Base-by-base conservation (phyloP, 2,329 filamentous ascomycete species). In the Xylaria sp. region DNA sequence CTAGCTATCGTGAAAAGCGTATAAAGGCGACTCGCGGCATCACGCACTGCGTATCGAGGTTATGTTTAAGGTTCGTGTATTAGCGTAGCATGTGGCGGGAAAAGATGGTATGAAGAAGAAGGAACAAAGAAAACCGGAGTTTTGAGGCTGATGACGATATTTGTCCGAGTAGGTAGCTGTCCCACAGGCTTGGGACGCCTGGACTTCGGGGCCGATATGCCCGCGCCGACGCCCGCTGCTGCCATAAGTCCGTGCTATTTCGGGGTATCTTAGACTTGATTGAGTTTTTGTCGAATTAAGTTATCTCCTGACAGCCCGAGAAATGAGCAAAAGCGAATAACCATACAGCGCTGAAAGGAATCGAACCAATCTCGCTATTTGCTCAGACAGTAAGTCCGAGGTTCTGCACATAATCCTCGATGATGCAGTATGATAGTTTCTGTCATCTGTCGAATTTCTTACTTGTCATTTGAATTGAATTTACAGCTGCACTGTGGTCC, bases 121-220 rank as follows among this genome's bases (percentile, higher is more conserved):
- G 31, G 4, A 48, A 43, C 9, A 28, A 46, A 64, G 13, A 48
- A 15, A 52, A 60, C 25, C 28, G 57, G 51, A 66, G 62, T 66
- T 57, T 58, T 55, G 58, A 28, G 23, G 18, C 18, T 51, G 58
- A 69, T 66, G 69, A 66, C 60, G 66, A 57, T 68, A 61, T 66
- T 60, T 52, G 52, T 65, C 58, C 65, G 65, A 64, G 49, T 46
- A 3, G 62, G 41, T 46, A 3, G 65, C 10, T 28, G 66, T 61
- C 49, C 58, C 66, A 64, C 49, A 48, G 62, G 31, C 54, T 54
- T 60, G 41, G 52, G 36, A n/a, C 55, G 31, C 54, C 48, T 60
- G 41, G 52, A 20, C 13, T 55, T 71, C 68, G 68, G 68, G 66
- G 54, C 68, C 68, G 68, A 68, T 43, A 46, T 59, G 65, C 62